Evolutionary conservation across 148 eudicot genomes (phyloP).

Genomic region (Beta vulgaris): DNA sequence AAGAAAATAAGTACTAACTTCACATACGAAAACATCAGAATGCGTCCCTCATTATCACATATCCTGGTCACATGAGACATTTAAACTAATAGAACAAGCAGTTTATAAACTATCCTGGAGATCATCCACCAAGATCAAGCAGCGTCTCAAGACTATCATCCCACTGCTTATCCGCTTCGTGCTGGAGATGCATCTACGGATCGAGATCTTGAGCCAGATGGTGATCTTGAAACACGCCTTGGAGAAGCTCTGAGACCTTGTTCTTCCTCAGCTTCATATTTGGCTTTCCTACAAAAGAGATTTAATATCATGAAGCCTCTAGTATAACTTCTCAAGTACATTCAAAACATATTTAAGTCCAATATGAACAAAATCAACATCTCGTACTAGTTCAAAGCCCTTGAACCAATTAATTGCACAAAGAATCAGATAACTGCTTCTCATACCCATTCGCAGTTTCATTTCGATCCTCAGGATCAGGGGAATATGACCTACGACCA

Average conservation of each 20-base stretch:
- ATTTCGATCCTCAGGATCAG: slow-evolving; percentile 35
- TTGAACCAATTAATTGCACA: background rate
- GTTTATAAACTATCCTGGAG: background rate
- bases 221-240: slow-evolving; percentile 53
- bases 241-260: slow-evolving; percentile 39
- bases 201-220: slow-evolving; percentile 66
- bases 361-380: background rate
- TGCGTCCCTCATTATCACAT: background rate
- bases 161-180: slow-evolving; percentile 29
- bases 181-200: slow-evolving; percentile 57
- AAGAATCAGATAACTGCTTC: slow-evolving; percentile 10
- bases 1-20: slow-evolving; percentile 6
- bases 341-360: background rate
- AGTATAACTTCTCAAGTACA: background rate
- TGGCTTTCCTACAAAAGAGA: slow-evolving; percentile 37
- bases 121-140: background rate
- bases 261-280: slow-evolving; percentile 38
- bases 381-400: background rate
- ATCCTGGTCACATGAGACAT: background rate
- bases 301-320: background rate
- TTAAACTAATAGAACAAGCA: slow-evolving; percentile 2
- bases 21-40: background rate
- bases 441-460: slow-evolving; percentile 40
- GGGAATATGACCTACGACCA: slow-evolving; percentile 46
- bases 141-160: background rate